A percentile compares a stretch with the other conserved stretches of the same genome.
Conservation (phyloP, 2,329 filamentous ascomycete species). For the Cyanodermella asteris region DNA sequence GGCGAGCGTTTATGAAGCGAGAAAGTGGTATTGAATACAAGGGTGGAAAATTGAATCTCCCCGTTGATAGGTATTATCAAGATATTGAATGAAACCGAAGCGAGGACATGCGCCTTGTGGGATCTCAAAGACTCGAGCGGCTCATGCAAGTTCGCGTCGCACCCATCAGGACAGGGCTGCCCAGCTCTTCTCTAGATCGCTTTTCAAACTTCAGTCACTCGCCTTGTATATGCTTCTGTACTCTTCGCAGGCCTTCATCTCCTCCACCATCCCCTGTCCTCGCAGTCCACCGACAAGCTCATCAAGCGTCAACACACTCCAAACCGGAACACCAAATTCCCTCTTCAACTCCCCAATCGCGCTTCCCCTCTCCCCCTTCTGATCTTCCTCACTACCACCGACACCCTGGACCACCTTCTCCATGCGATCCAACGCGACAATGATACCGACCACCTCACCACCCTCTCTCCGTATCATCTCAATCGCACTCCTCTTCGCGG, state of each 20-base stretch:
- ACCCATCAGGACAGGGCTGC: too few species aligned
- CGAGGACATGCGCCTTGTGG: too few species aligned
- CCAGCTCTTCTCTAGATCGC: too few species aligned
- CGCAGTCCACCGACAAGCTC: constrained; percentile 56
- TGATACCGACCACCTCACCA: constrained; percentile 63
- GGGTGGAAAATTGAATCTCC: too few species aligned
- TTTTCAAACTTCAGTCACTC: constrained; percentile 14
- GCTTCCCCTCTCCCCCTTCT: constrained; percentile 47
- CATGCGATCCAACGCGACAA: constrained; percentile 72
- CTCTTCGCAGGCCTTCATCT: constrained; percentile 47
- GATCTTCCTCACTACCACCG: constrained; percentile 26
- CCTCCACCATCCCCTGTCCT: constrained; percentile 36
- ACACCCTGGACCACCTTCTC: constrained; percentile 50
- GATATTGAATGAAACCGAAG: too few species aligned
- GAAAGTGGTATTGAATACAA: too few species aligned
- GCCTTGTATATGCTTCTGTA: constrained; percentile 35
- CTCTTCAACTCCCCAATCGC: constrained; percentile 70
- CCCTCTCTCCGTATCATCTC: constrained; percentile 72
- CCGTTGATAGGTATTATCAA: too few species aligned
- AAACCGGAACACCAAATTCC: constrained; percentile 64
- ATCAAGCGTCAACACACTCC: constrained; percentile 62
- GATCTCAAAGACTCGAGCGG: too few species aligned
- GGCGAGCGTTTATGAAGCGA: too few species aligned
- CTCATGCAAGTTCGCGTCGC: too few species aligned
- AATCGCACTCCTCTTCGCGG: constrained; percentile 80